Evolutionary conservation across 2,329 filamentous ascomycete genomes (phyloP).

Genomic region (Paracamarosporium sp.): DNA sequence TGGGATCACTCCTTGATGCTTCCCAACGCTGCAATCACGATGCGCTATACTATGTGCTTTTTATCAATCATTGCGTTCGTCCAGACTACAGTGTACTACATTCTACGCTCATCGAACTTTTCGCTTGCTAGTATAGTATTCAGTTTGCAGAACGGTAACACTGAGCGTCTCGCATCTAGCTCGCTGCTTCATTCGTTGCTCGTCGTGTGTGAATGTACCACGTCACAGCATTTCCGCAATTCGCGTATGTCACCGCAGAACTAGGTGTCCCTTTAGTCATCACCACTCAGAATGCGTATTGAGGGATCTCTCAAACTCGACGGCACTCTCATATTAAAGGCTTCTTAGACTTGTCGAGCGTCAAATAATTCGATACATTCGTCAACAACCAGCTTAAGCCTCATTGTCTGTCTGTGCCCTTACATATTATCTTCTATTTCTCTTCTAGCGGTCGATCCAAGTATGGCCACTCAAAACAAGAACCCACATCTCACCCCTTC

Average conservation of each 20-base stretch:
- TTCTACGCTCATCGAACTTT: background rate
- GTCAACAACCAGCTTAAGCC: background rate
- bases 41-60: background rate
- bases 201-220: slow-evolving; percentile 4
- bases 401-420: background rate
- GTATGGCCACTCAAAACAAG: slow-evolving; percentile 8
- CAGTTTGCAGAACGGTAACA: background rate
- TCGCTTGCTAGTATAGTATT: background rate
- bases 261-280: background rate
- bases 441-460: background rate
- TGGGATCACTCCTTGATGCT: background rate
- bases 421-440: background rate
- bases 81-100: background rate
- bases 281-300: background rate
- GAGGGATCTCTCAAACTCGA: too few species aligned
- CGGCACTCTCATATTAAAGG: background rate
- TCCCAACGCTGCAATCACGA: background rate
- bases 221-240: slow-evolving; percentile 11
- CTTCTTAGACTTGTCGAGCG: background rate
- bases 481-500: background rate
- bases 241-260: background rate
- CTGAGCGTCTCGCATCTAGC: background rate
- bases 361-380: background rate
- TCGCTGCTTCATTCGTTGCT: slow-evolving; percentile 9
- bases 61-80: background rate